phyloP scores from a whole-genome alignment of 495 filamentous ascomycete genomes.

The Neurospora tetrasperma region DNA sequence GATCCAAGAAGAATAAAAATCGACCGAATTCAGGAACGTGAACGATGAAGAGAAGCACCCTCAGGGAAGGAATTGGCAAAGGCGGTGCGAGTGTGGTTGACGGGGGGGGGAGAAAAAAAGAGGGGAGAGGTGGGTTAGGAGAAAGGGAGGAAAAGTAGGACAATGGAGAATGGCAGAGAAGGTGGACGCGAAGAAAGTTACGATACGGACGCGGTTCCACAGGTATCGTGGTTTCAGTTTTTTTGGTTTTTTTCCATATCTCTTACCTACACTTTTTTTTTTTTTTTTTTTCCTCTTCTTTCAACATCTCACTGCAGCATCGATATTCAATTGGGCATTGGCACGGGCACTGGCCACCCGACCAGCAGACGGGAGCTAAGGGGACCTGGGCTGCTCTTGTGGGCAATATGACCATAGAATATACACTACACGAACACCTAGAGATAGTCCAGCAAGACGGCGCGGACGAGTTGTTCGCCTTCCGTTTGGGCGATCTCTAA shows the following conservation, averaged over 20 bases:
- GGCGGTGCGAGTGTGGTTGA: conserved; percentile 22
- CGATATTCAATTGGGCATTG: background rate
- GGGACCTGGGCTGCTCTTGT: background rate
- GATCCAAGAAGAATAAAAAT: conserved; percentile 20
- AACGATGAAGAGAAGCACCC: conserved; percentile 27
- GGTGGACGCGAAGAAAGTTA: background rate
- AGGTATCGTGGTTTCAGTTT: background rate
- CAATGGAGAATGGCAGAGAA: background rate
- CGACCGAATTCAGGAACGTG: conserved; percentile 18
- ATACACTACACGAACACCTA: background rate
- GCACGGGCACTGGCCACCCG: background rate
- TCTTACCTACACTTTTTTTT: background rate
- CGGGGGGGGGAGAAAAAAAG: conserved; percentile 4
- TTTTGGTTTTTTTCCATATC: background rate
- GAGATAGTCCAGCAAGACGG: background rate
- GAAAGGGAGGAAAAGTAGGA: conserved; percentile 1
- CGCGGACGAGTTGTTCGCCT: background rate
- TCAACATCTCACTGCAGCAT: background rate
- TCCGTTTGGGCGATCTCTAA: background rate
- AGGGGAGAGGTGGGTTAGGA: conserved; percentile 2
- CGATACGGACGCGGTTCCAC: background rate
- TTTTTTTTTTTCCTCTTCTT: background rate
- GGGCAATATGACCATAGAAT: background rate
- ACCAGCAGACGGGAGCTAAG: background rate
- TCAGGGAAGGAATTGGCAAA: conserved; percentile 24